Base-by-base conservation (phyloP, 768 basidiomycete genomes). In the Serendipita indica region DNA sequence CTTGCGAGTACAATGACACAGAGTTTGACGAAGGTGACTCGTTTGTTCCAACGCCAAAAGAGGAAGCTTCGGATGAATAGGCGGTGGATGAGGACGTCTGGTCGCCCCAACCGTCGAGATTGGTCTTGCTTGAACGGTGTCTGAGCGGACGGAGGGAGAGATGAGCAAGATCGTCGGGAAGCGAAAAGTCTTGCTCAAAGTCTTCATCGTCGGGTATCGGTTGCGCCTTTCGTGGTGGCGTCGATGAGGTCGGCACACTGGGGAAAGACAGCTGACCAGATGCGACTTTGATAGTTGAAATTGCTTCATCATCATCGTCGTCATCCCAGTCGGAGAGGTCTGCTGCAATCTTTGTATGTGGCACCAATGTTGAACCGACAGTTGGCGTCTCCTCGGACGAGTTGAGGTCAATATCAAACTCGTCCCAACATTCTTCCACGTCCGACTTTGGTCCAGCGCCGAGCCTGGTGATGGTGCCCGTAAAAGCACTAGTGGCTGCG, bases 31-130 rank as follows among this genome's bases (percentile, higher is more conserved):
- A 88, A 3, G 80, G 77, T 2, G 80, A 83, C 18, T 77, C 78
- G 62, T 82, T 82, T 39, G 80, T 79, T 39, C 60, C 61, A 62
- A 89, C 83, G 54, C 86, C 83, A 33, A 90, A 77, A 20, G 82
- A 78, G 7, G 49, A 32, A 4, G 49, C 49, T 28, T 54, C 49
- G 10, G 49, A 54, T 37, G 88, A 89, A 64, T 86, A 89, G 6
- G 85, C 79, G 65, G 86, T 85, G 13, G 86, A 87, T 3, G 86
- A 69, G 12, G 70, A 87, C 1, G 88, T 85, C 43, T 85, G 80
- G 65, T 90, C 86, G 67, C 80, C 86, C 71, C 89, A 87, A 30
- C 84, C 78, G 86, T 87, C 89, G 27, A 90, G 75, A 0, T 88
- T 89, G 56, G 79, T 80, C 72, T 89, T 89, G 59, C 89, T 89